Base-by-base conservation (phyloP, 2,329 filamentous ascomycete genomes). In the Neocucurbitaria cava region DNA sequence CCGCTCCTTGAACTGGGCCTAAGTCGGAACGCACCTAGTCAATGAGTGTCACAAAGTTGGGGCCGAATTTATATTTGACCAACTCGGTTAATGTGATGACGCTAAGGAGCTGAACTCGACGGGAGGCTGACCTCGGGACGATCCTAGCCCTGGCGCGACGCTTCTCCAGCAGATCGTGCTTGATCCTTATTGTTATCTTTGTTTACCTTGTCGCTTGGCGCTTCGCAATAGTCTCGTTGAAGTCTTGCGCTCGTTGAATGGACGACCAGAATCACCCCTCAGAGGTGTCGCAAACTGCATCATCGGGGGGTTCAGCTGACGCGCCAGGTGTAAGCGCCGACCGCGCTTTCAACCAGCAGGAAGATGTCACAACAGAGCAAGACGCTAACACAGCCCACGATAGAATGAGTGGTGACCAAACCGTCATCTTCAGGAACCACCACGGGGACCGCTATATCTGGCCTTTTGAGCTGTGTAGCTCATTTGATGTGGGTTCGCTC, bases 1-100 rank as follows among this genome's bases (percentile, higher is more conserved):
- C n/a, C n/a, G n/a, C n/a, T n/a, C 49, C 50, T 49, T 46, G 40
- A 46, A 9, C 33, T 24, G 44, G 44, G 53, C 17, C 48, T 45
- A 23, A 52, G 20, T 38, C n/a, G n/a, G n/a, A n/a, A n/a, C n/a
- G n/a, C n/a, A n/a, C n/a, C n/a, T n/a, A n/a, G n/a, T n/a, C n/a
- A n/a, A n/a, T n/a, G n/a, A n/a, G n/a, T n/a, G n/a, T n/a, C n/a
- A n/a, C 31, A 35, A 3, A 35, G 31, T 35, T 8, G 8, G n/a
- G n/a, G n/a, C n/a, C n/a, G n/a, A n/a, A n/a, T n/a, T n/a, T n/a
- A n/a, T n/a, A n/a, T n/a, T n/a, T n/a, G n/a, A n/a, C 24, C 24
- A 9, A 1, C 28, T 11, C 28, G 4, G 9, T 31, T 31, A 31
- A n/a, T n/a, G 28, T 31, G 3, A 31, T 31, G 10, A 11, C 11